phyloP scores from a whole-genome alignment of 768 basidiomycete species.

The Mycena latifolia region DNA sequence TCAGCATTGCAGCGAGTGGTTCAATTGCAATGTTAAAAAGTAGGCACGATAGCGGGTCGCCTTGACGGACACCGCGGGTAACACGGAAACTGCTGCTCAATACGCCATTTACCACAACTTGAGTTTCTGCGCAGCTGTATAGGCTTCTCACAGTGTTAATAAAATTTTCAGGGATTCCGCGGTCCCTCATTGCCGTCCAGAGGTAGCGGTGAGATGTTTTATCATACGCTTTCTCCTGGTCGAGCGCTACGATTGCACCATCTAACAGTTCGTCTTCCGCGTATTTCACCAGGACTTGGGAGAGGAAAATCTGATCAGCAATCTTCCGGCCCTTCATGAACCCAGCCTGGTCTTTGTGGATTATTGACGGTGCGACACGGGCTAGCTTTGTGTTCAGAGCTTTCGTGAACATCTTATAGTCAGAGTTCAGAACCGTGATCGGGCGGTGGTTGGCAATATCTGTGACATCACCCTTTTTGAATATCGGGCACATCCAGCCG shows the following conservation, averaged over 20 bases:
- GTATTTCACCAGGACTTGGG: neutral
- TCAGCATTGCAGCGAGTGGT: neutral
- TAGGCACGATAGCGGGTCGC: conserved; percentile 11
- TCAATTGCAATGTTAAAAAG: no score
- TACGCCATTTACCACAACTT: neutral
- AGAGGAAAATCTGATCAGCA: neutral
- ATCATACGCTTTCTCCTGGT: no score
- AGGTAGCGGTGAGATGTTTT: neutral
- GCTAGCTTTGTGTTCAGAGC: neutral
- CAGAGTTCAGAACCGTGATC: neutral
- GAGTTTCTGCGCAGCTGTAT: neutral
- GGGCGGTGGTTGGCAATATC: conserved; percentile 5
- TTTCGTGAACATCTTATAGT: conserved; percentile 5
- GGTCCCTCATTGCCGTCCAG: neutral
- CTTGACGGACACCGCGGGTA: neutral
- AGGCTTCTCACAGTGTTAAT: neutral
- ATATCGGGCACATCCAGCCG: conserved; percentile 6
- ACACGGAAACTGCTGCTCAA: neutral
- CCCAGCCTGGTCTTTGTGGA: neutral
- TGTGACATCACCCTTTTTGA: neutral
- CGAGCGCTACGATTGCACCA: no score
- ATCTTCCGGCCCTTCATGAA: conserved; percentile 3
- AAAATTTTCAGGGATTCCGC: neutral
- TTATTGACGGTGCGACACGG: neutral
- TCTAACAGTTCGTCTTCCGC: neutral